These are phyloP conservation scores for Berkeleyomyces rouxiae DNA, from an alignment of 2,329 filamentous ascomycete genomes.

Conservation along the genomic window DNA sequence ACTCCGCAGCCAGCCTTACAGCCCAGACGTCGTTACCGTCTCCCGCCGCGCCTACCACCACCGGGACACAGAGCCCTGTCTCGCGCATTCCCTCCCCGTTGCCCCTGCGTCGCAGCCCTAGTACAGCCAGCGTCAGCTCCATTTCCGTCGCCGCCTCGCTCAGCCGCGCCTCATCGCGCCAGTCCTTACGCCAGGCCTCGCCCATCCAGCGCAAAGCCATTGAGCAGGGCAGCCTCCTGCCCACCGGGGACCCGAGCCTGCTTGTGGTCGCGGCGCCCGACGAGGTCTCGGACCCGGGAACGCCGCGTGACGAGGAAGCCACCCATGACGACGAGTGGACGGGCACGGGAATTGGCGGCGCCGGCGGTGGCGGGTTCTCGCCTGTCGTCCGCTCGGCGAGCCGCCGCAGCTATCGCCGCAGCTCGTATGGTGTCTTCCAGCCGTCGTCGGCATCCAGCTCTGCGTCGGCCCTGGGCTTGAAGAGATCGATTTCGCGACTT, in stretches of 20 bases:
- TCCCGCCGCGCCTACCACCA: neutral
- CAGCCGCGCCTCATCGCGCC: slow-evolving; percentile 8
- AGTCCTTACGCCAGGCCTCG: slow-evolving; percentile 9
- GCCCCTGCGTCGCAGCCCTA: slow-evolving; percentile 6
- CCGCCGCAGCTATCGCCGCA: slow-evolving; percentile 1
- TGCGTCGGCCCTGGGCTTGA: neutral
- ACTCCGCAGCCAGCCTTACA: slow-evolving; percentile 19
- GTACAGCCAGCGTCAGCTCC: slow-evolving; percentile 6
- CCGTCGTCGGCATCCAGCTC: slow-evolving; percentile 3
- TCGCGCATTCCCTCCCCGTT: slow-evolving; percentile 8
- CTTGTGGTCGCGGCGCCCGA: slow-evolving; percentile 48
- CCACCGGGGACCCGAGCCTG: slow-evolving; percentile 22
- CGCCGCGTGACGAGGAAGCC: slow-evolving; percentile 23
- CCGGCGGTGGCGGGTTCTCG: slow-evolving; percentile 9
- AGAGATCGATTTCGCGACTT: slow-evolving; percentile 9
- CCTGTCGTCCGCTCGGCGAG: slow-evolving; percentile 12
- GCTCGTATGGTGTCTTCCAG: neutral
- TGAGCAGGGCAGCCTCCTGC: slow-evolving; percentile 9
- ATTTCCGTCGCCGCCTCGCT: slow-evolving; percentile 1
- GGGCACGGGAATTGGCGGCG: neutral
- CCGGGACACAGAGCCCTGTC: neutral
- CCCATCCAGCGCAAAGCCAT: slow-evolving; percentile 8
- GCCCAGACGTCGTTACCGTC: slow-evolving; percentile 26
- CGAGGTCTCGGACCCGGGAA: slow-evolving; percentile 39
- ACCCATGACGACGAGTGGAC: slow-evolving; percentile 20